phyloP scores from a whole-genome alignment of 2,329 filamentous ascomycete genomes.

The Paradendryphiella salina region DNA sequence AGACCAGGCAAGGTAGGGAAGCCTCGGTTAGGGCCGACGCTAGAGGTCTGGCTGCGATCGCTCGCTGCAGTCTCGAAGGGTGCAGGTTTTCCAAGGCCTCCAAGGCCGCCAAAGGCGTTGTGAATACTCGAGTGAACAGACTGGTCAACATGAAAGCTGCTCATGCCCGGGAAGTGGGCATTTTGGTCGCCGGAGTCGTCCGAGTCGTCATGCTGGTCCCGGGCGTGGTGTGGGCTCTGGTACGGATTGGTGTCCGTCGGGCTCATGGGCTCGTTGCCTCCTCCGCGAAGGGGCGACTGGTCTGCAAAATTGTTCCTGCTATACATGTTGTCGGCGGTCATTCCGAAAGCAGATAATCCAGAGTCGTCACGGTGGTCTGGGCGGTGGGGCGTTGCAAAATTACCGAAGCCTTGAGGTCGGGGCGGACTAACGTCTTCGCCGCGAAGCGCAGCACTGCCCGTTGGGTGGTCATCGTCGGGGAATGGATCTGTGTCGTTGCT shows the following conservation, averaged over 20 bases:
- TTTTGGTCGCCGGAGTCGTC: slow-evolving; percentile 59
- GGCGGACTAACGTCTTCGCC: slow-evolving; percentile 70
- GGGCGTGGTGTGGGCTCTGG: slow-evolving; percentile 81
- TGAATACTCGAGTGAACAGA: slow-evolving; percentile 48
- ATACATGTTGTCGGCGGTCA: slow-evolving; percentile 62
- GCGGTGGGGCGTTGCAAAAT: slow-evolving; percentile 49
- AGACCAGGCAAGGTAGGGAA: slow-evolving; percentile 67
- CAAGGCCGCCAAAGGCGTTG: slow-evolving; percentile 60
- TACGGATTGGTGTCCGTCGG: slow-evolving; percentile 97
- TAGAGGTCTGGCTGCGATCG: slow-evolving; percentile 91
- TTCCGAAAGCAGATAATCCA: slow-evolving; percentile 63
- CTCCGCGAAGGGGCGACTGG: slow-evolving; percentile 56
- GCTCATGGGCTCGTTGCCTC: slow-evolving; percentile 72
- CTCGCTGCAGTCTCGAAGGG: slow-evolving; percentile 66
- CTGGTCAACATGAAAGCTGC: slow-evolving; percentile 56
- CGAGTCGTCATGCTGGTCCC: slow-evolving; percentile 64
- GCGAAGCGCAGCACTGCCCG: slow-evolving; percentile 73
- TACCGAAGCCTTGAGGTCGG: slow-evolving; percentile 52
- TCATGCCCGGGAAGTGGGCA: slow-evolving; percentile 56
- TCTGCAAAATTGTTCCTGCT: slow-evolving; percentile 62
- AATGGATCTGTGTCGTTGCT: slow-evolving; percentile 75
- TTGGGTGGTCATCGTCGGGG: slow-evolving; percentile 64
- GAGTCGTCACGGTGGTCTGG: slow-evolving; percentile 60
- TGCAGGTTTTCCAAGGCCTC: slow-evolving; percentile 54
- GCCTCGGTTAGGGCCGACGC: slow-evolving; percentile 72